These are phyloP conservation scores for Cyberlindnera sargentensis DNA, from an alignment of 805 yeast genomes.

Conservation along the genomic window DNA sequence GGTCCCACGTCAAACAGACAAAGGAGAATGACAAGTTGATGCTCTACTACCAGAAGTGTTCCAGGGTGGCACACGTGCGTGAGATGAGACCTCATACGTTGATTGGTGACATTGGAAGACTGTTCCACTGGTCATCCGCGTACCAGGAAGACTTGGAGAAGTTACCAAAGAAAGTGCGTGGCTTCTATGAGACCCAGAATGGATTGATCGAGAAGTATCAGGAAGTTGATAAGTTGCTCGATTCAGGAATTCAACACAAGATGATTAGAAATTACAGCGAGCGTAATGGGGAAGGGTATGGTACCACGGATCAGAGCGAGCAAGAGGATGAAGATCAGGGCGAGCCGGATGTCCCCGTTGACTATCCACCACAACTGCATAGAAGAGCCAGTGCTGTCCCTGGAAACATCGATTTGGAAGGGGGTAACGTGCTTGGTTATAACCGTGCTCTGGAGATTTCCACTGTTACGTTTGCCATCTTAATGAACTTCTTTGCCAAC, in stretches of 20 bases:
- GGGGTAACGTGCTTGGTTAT: conserved; percentile 46
- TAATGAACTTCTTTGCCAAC: conserved; percentile 57
- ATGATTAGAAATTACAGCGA: conserved; percentile 52
- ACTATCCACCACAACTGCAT: conserved; percentile 3
- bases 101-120: conserved; percentile 35
- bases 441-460: conserved; percentile 35
- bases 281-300: conserved; percentile 13
- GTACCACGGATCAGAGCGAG: conserved; percentile 10
- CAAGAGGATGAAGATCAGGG: neutral
- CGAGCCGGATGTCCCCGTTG: neutral
- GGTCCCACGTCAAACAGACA: conserved; percentile 14
- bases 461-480: conserved; percentile 52
- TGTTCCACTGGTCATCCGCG: conserved; percentile 34
- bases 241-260: conserved; percentile 59
- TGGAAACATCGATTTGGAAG: conserved; percentile 52
- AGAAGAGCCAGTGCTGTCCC: conserved; percentile 40
- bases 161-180: conserved; percentile 25
- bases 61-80: conserved; percentile 5
- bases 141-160: conserved; percentile 20
- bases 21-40: conserved; percentile 18
- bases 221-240: conserved; percentile 59
- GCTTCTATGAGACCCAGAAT: conserved; percentile 54
- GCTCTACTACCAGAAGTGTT: conserved; percentile 14
- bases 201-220: conserved; percentile 46
- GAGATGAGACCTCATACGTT: conserved; percentile 34